These are phyloP conservation scores for Parachaetomium inaequale DNA, from an alignment of 495 filamentous ascomycete species.

Conservation along the genomic window DNA sequence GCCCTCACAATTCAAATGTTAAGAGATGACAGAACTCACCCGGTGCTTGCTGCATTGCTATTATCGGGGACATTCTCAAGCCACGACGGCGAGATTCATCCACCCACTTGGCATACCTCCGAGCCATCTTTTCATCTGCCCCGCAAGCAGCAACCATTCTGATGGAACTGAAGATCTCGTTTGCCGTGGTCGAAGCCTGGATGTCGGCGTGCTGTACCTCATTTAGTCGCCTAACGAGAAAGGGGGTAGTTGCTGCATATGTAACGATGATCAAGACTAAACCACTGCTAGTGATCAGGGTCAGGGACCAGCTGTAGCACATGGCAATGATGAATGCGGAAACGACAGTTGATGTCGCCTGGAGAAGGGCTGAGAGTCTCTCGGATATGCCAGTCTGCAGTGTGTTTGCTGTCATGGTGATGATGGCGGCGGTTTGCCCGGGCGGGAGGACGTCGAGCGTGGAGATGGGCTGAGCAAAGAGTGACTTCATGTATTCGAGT, in stretches of 20 bases:
- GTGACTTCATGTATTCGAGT: constrained; percentile 48
- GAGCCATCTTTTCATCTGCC: constrained; percentile 53
- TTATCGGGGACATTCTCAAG: constrained; percentile 48
- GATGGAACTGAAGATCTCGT: constrained; percentile 54
- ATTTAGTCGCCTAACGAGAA: constrained; percentile 54
- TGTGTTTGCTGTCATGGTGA: constrained; percentile 60
- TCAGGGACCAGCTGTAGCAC: constrained; percentile 55
- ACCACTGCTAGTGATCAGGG: constrained; percentile 53
- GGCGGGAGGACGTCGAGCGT: constrained; percentile 53
- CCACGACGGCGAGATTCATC: constrained; percentile 56
- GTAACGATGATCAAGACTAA: constrained; percentile 54
- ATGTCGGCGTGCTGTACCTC: constrained; percentile 55
- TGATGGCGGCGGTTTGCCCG: constrained; percentile 54
- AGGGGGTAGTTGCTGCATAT: constrained; percentile 54
- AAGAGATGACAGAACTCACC: constrained; percentile 27
- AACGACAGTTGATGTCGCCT: constrained; percentile 50
- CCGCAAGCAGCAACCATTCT: constrained; percentile 62
- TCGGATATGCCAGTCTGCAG: constrained; percentile 67
- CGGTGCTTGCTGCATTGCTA: constrained; percentile 42
- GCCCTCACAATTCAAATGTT: not conserved
- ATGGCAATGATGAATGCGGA: constrained; percentile 54
- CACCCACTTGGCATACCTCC: constrained; percentile 53
- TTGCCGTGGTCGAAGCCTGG: constrained; percentile 58
- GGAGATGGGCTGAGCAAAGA: constrained; percentile 52
- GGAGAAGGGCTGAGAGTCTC: constrained; percentile 52